phyloP scores from a whole-genome alignment of 208 protist species.

The Leishmania tarentolae region DNA sequence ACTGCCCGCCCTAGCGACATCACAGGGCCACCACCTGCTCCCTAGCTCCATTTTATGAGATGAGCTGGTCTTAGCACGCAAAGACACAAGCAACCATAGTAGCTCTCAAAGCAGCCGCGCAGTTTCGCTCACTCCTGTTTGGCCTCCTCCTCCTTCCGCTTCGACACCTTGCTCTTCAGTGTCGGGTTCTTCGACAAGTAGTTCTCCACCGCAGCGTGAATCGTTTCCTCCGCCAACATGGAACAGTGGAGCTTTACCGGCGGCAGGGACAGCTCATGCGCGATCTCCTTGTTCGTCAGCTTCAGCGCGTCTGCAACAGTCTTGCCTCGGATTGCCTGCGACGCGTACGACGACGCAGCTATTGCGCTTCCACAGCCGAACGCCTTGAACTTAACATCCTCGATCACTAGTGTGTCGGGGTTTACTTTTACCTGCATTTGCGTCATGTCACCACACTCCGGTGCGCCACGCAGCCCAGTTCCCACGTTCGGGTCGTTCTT shows the following conservation, averaged over 20 bases:
- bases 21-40: background rate
- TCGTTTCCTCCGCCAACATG: slow-evolving; percentile 99
- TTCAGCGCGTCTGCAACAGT: slow-evolving; percentile 95
- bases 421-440: slow-evolving; percentile 98
- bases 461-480: slow-evolving; percentile 98
- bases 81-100: background rate
- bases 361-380: slow-evolving; percentile 99
- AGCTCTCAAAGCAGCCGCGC: background rate
- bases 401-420: slow-evolving; percentile 90
- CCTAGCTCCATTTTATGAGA: background rate
- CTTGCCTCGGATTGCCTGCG: slow-evolving; percentile 98
- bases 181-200: slow-evolving; percentile 95
- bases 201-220: slow-evolving; percentile 98
- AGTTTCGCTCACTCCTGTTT: background rate
- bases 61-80: background rate
- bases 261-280: slow-evolving; percentile 97
- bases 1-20: background rate
- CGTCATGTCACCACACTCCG: slow-evolving; percentile 99
- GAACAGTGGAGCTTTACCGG: slow-evolving; percentile 99
- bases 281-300: slow-evolving; percentile 99
- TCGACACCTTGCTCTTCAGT: slow-evolving; percentile 87
- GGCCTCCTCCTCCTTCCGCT: slow-evolving; percentile 15
- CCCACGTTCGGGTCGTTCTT: slow-evolving; percentile 96
- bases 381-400: slow-evolving; percentile 98
- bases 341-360: slow-evolving; percentile 96